These are phyloP conservation scores for Globisporangium heterothallicum DNA, from an alignment of 352 stramenopile genomes.

Conservation along the genomic window DNA sequence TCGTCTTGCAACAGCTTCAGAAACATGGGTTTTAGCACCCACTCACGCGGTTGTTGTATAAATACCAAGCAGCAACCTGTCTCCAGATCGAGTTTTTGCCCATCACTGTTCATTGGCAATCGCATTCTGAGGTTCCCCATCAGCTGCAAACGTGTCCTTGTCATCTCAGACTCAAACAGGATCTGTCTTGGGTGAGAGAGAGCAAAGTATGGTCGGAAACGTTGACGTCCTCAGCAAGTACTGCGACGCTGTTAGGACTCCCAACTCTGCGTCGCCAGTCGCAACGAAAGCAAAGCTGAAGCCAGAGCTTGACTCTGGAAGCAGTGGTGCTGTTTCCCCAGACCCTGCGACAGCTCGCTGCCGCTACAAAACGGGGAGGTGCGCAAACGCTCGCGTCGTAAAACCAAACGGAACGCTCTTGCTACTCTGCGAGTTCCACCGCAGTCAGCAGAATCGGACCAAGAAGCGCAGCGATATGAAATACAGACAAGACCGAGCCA, in stretches of 20 bases:
- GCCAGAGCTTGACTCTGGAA: not conserved
- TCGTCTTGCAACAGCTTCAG: no score
- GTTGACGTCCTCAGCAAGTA: not conserved
- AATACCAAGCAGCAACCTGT: no score
- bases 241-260: not conserved
- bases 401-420: conserved; percentile 74
- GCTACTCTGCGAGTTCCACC: conserved; percentile 78
- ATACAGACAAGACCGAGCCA: conserved; percentile 58
- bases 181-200: no score
- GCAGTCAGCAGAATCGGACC: conserved; percentile 79
- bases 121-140: conserved; percentile 1
- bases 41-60: no score
- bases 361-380: conserved; percentile 80
- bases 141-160: not conserved
- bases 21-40: no score
- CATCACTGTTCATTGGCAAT: no score
- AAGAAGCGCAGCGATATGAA: conserved; percentile 86
- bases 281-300: not conserved
- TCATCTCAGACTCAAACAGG: not conserved
- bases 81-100: no score
- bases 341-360: conserved; percentile 23
- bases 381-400: conserved; percentile 56
- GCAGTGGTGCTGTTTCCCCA: not conserved
- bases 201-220: not conserved
- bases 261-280: not conserved